Base-by-base conservation (phyloP, 1,284 basidiomycete species). In the Marasmius tenuissimus region DNA sequence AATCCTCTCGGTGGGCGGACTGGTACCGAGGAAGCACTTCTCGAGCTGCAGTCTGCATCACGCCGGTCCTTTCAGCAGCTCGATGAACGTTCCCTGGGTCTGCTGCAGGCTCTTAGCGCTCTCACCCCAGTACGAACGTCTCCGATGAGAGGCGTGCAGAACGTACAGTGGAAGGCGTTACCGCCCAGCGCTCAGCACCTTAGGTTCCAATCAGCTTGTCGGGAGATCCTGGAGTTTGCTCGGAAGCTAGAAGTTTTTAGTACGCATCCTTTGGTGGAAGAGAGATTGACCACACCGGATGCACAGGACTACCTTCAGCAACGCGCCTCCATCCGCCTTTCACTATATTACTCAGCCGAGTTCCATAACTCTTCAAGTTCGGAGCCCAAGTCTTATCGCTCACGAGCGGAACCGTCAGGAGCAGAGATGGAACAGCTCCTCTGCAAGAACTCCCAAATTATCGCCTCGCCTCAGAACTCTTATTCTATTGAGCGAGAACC, bases 11-110 rank as follows among this genome's bases (percentile, higher is more conserved):
- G 78, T 0, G 67, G 73, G 9, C 75, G 71, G 35, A 78, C 77
- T 0, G 83, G 84, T 4, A 79, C 75, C 1, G 77, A 82, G 57
- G 76, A 83, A 58, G 83, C 81, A 1, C 63, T 83, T 14, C 65
- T 69, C 39, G 67, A 76, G 18, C 66, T 84, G 4, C 63, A 61
- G 1, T 79, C 78, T 4, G 73, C 79, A 3, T 61, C 69, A 8
- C 78, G 71, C 27, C 69, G 66, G n/a, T 79, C 83, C 0, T 80
- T 80, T 58, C 71, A 76, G 64, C 65, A 62, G 8, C 69, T 84
- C 3, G 60, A 60, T 4, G 12, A 40, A 5, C 63, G 67, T 0
- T 76, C 79, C 20, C 65, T 61, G 2, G 52, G 68, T 1, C 64
- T 81, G 10, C 61, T 84, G 7, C 12, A 56, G 4, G 49, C 68